Evolutionary conservation across 768 basidiomycete genomes (phyloP).

Genomic region (Xanthoconium stramineum): DNA sequence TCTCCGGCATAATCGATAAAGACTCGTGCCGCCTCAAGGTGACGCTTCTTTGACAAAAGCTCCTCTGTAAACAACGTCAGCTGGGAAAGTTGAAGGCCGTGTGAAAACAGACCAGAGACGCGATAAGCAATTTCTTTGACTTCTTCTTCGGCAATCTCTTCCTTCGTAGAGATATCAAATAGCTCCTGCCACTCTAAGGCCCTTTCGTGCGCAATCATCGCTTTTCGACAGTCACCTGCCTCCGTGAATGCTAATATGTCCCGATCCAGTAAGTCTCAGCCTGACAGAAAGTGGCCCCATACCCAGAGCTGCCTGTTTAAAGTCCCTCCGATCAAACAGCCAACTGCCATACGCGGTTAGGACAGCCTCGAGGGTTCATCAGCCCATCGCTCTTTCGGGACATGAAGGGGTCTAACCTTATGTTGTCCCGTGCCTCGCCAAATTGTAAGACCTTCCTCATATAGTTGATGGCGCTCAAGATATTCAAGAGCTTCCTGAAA

Average conservation of each 20-base stretch:
- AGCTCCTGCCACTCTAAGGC: constrained; percentile 89
- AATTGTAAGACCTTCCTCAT: constrained; percentile 67
- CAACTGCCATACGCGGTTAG: constrained; percentile 80
- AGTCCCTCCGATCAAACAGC: constrained; percentile 82
- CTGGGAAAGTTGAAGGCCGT: background rate
- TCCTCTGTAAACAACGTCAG: constrained; percentile 55
- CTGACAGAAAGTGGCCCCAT: constrained; percentile 9
- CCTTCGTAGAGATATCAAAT: constrained; percentile 70
- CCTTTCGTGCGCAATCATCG: constrained; percentile 85
- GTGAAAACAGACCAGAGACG: constrained; percentile 61
- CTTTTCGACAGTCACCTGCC: constrained; percentile 60
- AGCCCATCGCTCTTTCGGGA: constrained; percentile 1
- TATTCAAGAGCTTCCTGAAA: constrained; percentile 83
- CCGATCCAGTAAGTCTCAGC: constrained; percentile 4
- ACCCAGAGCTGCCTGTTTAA: constrained; percentile 82
- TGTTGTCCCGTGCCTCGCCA: constrained; percentile 69
- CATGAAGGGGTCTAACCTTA: constrained; percentile 40
- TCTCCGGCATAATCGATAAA: constrained; percentile 82
- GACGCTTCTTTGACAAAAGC: constrained; percentile 73
- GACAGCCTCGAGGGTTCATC: constrained; percentile 46
- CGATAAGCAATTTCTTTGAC: constrained; percentile 67
- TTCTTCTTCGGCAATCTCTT: constrained; percentile 51
- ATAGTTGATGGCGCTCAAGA: constrained; percentile 73
- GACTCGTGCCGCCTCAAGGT: constrained; percentile 77
- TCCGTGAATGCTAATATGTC: constrained; percentile 63